Conservation (phyloP, 768 basidiomycete species). For the Rhodosporidiobolus sp. region DNA sequence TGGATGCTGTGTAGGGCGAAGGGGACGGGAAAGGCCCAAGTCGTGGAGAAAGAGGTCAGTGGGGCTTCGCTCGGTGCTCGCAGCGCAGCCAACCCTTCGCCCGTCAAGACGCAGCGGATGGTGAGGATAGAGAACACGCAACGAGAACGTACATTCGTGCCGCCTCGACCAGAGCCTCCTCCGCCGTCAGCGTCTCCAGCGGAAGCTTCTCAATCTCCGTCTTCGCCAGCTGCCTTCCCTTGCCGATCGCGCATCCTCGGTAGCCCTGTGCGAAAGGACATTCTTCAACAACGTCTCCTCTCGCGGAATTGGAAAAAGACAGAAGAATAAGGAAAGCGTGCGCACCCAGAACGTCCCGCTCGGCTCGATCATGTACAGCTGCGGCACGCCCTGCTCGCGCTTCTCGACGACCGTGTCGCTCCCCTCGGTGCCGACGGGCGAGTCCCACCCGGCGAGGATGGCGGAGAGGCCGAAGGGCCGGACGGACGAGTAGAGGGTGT, state of each 20-base stretch:
- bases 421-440: constrained; percentile 27
- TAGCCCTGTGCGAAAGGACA: constrained; percentile 64
- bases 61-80: background rate
- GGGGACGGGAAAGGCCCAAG: constrained; percentile 9
- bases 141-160: constrained; percentile 76
- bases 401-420: constrained; percentile 61
- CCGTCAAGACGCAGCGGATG: background rate
- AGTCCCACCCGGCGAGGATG: constrained; percentile 65
- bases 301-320: background rate
- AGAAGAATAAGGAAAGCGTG: constrained; percentile 33
- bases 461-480: constrained; percentile 95
- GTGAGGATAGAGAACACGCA: background rate
- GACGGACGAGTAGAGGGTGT: constrained; percentile 96
- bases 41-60: constrained; percentile 1
- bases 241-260: constrained; percentile 92
- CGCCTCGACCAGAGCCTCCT: constrained; percentile 86
- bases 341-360: constrained; percentile 85
- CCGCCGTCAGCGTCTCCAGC: constrained; percentile 69
- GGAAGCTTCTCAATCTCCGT: constrained; percentile 97
- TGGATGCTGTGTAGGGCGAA: constrained; percentile 66
- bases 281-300: background rate
- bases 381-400: constrained; percentile 60
- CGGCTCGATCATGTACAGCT: constrained; percentile 86
- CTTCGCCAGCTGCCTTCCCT: constrained; percentile 96
- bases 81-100: too few relatives aligned